Percentiles rank a stretch among this genome's conserved stretches.
phyloP scores from a whole-genome alignment of 169 alveolate species.

The Plasmodium reichenowi region DNA sequence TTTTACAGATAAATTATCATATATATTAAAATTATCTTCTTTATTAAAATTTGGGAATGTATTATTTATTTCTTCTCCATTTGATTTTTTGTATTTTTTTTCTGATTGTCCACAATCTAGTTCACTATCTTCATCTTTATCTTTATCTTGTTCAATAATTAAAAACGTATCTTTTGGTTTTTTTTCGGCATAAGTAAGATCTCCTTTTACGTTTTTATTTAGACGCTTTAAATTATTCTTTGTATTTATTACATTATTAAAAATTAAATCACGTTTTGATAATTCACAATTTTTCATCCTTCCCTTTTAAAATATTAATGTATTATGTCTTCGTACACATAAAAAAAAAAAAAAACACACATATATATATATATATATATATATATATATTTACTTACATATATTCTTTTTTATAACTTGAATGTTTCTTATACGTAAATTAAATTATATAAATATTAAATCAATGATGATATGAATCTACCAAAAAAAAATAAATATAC shows the following conservation, averaged over 20 bases:
- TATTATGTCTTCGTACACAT: background rate
- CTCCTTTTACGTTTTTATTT: conserved; percentile 8
- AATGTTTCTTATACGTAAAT: too few relatives aligned
- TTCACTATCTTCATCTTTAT: background rate
- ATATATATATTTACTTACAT: too few relatives aligned
- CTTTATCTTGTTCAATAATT: background rate
- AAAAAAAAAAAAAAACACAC: background rate
- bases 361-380: background rate
- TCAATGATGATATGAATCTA: too few relatives aligned
- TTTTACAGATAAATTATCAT: conserved; percentile 63
- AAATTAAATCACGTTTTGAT: conserved; percentile 6
- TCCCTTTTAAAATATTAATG: background rate
- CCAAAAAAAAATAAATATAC: too few relatives aligned
- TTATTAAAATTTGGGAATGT: conserved; percentile 18
- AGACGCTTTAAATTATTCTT: conserved; percentile 13
- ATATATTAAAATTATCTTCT: conserved; percentile 24
- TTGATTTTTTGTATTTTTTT: conserved; percentile 25
- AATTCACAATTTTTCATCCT: conserved; percentile 30
- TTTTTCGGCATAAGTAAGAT: background rate
- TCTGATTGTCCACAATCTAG: conserved; percentile 40
- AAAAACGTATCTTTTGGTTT: background rate
- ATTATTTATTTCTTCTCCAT: background rate
- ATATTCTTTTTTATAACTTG: too few relatives aligned
- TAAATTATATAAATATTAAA: too few relatives aligned
- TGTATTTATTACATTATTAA: conserved; percentile 12